phyloP scores from a whole-genome alignment of 371 early-diverging fungal species.

The Mortierella sp. region DNA sequence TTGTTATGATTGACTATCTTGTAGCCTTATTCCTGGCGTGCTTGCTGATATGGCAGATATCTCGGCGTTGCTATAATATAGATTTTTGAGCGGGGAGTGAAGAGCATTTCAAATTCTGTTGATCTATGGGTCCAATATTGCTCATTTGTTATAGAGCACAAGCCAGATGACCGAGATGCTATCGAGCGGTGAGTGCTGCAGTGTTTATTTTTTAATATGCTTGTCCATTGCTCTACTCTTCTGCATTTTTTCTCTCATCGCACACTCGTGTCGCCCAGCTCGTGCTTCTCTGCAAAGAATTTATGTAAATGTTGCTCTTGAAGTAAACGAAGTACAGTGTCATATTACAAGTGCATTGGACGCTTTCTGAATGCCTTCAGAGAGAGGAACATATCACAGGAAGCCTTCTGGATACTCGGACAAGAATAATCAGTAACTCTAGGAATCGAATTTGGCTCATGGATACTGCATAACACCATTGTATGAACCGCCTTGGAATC shows the following conservation, averaged over 20 bases:
- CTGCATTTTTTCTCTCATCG: conserved; percentile 1
- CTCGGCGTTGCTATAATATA: conserved; percentile 23
- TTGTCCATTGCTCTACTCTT: conserved; percentile 14
- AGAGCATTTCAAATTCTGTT: conserved; percentile 71
- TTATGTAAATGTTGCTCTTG: conserved; percentile 4
- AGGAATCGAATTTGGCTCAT: neutral
- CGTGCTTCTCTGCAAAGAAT: conserved; percentile 7
- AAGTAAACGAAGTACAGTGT: conserved; percentile 6
- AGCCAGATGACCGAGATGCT: conserved; percentile 59
- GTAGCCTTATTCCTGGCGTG: neutral
- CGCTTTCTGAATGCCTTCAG: neutral
- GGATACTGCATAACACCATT: neutral
- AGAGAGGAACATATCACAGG: neutral
- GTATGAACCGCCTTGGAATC: neutral
- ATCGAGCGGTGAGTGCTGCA: conserved; percentile 67
- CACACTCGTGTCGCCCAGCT: neutral
- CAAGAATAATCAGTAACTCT: neutral
- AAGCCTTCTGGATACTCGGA: neutral
- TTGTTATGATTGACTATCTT: neutral
- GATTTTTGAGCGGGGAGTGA: conserved; percentile 76
- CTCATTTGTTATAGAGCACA: conserved; percentile 65
- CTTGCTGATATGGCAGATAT: neutral
- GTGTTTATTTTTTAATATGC: neutral
- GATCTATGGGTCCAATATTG: conserved; percentile 81
- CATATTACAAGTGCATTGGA: neutral